Evolutionary conservation across 2,329 filamentous ascomycete species (phyloP).

Genomic region (Cladosporium sp.): DNA sequence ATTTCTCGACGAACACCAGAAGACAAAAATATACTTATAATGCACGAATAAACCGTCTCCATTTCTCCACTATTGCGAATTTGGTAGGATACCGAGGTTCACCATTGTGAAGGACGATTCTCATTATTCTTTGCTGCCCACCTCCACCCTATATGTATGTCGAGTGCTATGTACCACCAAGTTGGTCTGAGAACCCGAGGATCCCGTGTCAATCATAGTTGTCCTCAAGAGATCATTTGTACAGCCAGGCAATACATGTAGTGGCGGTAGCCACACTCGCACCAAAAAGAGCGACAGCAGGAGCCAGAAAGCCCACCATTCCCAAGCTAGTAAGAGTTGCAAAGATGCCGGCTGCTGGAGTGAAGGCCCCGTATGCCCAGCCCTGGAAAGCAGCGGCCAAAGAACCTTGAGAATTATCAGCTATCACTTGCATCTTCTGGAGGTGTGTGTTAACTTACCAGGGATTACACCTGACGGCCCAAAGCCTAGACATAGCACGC

Average conservation of each 20-base stretch:
- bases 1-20: too few species aligned
- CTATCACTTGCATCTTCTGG: background rate
- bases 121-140: background rate
- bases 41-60: too few species aligned
- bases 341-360: slow-evolving; percentile 21
- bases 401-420: slow-evolving; percentile 17
- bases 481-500: slow-evolving; percentile 16
- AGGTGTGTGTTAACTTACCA: slow-evolving; percentile 2
- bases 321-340: slow-evolving; percentile 20
- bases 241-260: background rate
- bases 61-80: too few species aligned
- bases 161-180: background rate
- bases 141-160: background rate
- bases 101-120: too few species aligned
- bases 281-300: background rate
- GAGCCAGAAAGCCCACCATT: slow-evolving; percentile 17
- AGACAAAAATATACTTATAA: too few species aligned
- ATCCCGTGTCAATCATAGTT: background rate
- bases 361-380: slow-evolving; percentile 21
- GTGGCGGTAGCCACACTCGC: slow-evolving; percentile 3
- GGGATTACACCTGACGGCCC: background rate
- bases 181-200: background rate
- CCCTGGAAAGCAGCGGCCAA: slow-evolving; percentile 19
- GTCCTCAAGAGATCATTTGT: background rate
- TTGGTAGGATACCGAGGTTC: too few species aligned